Evolutionary conservation across 1,284 basidiomycete genomes (phyloP).

Genomic region (Irpex sp.): DNA sequence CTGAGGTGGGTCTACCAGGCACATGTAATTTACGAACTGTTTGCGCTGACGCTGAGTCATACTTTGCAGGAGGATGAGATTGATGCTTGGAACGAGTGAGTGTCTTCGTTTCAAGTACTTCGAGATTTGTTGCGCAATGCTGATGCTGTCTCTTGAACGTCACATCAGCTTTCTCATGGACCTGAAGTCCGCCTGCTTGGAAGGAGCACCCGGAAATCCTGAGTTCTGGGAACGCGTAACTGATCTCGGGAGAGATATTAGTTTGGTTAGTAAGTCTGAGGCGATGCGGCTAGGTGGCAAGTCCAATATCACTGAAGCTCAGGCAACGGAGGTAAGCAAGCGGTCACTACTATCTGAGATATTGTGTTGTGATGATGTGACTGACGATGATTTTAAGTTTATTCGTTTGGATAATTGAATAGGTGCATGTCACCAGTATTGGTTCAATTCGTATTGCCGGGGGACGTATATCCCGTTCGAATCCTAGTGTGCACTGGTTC

Average conservation of each 20-base stretch:
- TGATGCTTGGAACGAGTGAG: constrained; percentile 73
- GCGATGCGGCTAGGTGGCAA: constrained; percentile 52
- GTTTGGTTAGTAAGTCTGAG: constrained; percentile 63
- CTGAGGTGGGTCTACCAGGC: constrained; percentile 43
- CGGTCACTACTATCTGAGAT: background rate
- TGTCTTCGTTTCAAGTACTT: constrained; percentile 9
- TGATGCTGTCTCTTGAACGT: background rate
- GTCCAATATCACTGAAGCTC: constrained; percentile 48
- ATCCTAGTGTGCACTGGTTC: too few relatives aligned
- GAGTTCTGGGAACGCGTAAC: constrained; percentile 63
- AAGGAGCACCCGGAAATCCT: constrained; percentile 50
- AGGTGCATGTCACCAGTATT: too few relatives aligned
- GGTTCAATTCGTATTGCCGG: too few relatives aligned
- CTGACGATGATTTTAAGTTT: background rate
- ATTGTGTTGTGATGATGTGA: background rate
- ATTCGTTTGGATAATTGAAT: background rate
- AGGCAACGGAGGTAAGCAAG: constrained; percentile 20
- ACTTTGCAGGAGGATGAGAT: constrained; percentile 69
- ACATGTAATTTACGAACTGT: too few relatives aligned
- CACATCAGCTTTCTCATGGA: constrained; percentile 51
- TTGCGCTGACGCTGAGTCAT: background rate
- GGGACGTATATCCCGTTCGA: too few relatives aligned
- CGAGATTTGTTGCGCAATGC: too few relatives aligned
- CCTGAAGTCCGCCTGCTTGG: constrained; percentile 51
- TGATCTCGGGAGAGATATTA: constrained; percentile 46